Base-by-base conservation (phyloP, 805 yeast species). In the Suhomyces kilbournensis region DNA sequence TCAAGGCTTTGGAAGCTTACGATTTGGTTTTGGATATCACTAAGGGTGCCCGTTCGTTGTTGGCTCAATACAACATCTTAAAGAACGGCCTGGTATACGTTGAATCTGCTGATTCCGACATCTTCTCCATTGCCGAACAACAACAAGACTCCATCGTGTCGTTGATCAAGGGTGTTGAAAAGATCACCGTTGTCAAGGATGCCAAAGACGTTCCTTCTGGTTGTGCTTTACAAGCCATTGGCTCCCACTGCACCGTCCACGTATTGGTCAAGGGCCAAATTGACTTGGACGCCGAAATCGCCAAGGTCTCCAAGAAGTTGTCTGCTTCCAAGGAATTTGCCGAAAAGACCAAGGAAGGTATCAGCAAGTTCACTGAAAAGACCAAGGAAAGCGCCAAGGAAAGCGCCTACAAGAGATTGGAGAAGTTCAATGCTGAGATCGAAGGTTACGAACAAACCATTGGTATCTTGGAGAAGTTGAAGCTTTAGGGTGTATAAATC, bases 201-300 rank as follows among this genome's bases (percentile, higher is more conserved):
- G 71, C 71, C 14, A 69, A 72, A 22, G 80, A 82, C 22, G 82
- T 91, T 56, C 97, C 97, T 60, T 82, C 84, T 54, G 99, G 99
- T 45, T 89, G 96, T 70, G 97, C 93, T 43, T 80, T 91, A 59
- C 85, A 84, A 60, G 82, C 96, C 52, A 90, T 93, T 53, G 82
- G 83, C 53, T 86, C 96, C 47, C 87, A 82, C 51, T 84, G 90
- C 68, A 86, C 84, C 54, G 98, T 92, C 19, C 97, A 90, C 64
- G 82, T 93, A 28, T 79, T 94, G 68, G 97, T 93, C 53, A 92
- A 90, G 79, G 99, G 98, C 50, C 92, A 88, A 67, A 85, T 94
- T 60, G 97, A 93, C 70, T 81, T 92, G 60, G 97, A 91, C 63
- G 87, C 87, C 51, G 98, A 94, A 75, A 88, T 94, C 63, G 66